Evolutionary conservation across 2,329 filamentous ascomycete species (phyloP).

Genomic region (Talaromyces sp.): DNA sequence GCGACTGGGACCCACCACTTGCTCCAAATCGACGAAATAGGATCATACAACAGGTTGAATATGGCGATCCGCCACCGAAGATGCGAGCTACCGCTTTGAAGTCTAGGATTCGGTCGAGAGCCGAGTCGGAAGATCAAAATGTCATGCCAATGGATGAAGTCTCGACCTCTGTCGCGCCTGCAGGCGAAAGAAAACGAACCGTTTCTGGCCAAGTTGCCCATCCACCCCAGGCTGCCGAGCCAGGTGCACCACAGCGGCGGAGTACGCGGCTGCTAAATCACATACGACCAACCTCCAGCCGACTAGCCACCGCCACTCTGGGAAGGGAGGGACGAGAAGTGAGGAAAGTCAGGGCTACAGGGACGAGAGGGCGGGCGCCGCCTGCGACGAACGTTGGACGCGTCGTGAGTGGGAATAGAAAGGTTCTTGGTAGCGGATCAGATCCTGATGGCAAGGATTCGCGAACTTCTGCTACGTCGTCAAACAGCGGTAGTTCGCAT

Average conservation of each 20-base stretch:
- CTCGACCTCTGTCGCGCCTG: constrained; percentile 32
- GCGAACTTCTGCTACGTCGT: constrained; percentile 31
- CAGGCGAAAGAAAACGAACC: constrained; percentile 75
- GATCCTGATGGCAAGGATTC: constrained; percentile 67
- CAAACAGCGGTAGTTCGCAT: constrained; percentile 28
- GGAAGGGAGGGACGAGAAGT: constrained; percentile 68
- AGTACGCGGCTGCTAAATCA: constrained; percentile 71
- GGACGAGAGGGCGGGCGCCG: constrained; percentile 62
- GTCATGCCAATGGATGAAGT: constrained; percentile 32
- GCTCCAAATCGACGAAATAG: constrained; percentile 51
- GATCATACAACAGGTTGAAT: constrained; percentile 50
- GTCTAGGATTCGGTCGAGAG: constrained; percentile 39
- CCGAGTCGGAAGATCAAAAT: constrained; percentile 40
- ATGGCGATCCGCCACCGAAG: constrained; percentile 59
- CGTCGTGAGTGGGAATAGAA: constrained; percentile 87
- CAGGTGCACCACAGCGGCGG: constrained; percentile 61
- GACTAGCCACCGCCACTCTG: constrained; percentile 58
- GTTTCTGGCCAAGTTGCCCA: constrained; percentile 72
- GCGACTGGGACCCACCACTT: constrained; percentile 42
- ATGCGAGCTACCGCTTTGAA: constrained; percentile 55
- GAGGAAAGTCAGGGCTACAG: constrained; percentile 78
- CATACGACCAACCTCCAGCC: constrained; percentile 63
- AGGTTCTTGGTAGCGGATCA: constrained; percentile 55
- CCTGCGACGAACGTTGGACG: constrained; percentile 72
- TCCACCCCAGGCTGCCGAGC: constrained; percentile 60